Conservation (phyloP, 2,329 filamentous ascomycete species). For the Diplodia mutila region DNA sequence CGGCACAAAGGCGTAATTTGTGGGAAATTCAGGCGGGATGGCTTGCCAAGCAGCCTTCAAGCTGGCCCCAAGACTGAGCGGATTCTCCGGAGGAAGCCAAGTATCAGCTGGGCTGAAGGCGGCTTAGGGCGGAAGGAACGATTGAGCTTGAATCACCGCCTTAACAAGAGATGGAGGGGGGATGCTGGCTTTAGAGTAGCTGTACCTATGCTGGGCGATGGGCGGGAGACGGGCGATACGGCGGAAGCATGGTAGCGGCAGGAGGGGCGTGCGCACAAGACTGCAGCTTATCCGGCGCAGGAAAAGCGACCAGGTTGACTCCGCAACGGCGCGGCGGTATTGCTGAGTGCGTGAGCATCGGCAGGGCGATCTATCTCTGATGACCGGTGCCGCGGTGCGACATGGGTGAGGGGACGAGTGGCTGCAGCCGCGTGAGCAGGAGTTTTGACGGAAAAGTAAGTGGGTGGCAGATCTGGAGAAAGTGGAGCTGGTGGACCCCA, state of each 20-base stretch:
- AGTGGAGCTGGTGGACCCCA: constrained; percentile 10
- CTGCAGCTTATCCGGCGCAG: constrained; percentile 11
- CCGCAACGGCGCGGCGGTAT: neutral
- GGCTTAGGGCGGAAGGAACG: neutral
- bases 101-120: neutral
- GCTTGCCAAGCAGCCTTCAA: constrained; percentile 19
- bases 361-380: neutral
- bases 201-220: neutral
- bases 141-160: neutral
- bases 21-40: constrained; percentile 20
- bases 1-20: too few species aligned
- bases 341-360: neutral
- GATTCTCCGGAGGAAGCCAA: constrained; percentile 20
- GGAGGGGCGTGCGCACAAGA: neutral
- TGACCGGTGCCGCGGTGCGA: neutral
- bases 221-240: neutral
- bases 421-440: constrained; percentile 4
- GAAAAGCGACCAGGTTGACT: too few species aligned
- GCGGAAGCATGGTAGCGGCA: neutral
- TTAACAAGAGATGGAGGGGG: neutral
- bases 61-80: constrained; percentile 5
- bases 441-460: constrained; percentile 4
- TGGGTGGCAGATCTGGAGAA: constrained; percentile 14
- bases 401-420: neutral
- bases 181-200: neutral